phyloP scores from a whole-genome alignment of 495 filamentous ascomycete genomes.

The Jackrogersella minutella region DNA sequence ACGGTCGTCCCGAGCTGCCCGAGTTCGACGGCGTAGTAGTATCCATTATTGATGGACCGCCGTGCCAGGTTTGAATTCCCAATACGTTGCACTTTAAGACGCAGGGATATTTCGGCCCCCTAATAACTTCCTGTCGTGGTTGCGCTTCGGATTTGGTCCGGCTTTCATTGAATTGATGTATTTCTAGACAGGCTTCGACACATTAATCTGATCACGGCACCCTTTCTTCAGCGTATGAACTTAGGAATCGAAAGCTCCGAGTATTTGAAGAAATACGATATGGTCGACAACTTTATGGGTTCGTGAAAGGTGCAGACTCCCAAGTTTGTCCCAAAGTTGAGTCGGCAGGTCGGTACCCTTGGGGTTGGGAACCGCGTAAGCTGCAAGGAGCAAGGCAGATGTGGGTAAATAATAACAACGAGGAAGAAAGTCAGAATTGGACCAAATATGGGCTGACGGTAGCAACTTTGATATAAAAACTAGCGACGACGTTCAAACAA shows the following conservation, averaged over 20 bases:
- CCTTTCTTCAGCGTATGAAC: neutral
- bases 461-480: neutral
- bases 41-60: constrained; percentile 40
- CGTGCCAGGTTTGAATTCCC: constrained; percentile 16
- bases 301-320: neutral
- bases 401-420: neutral
- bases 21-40: constrained; percentile 27
- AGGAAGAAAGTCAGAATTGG: neutral
- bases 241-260: neutral
- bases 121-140: constrained; percentile 16
- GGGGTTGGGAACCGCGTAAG: neutral
- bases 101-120: constrained; percentile 17
- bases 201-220: neutral
- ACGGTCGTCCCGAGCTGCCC: constrained; percentile 20
- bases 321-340: neutral
- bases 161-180: constrained; percentile 1
- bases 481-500: neutral
- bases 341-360: neutral
- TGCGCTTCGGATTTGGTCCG: constrained; percentile 15
- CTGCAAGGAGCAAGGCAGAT: neutral
- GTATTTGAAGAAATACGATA: neutral
- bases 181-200: neutral
- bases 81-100: constrained; percentile 28
- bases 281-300: neutral
- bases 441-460: neutral